Conservation (phyloP, 768 basidiomycete genomes). For the Cystobasidium tubakii region DNA sequence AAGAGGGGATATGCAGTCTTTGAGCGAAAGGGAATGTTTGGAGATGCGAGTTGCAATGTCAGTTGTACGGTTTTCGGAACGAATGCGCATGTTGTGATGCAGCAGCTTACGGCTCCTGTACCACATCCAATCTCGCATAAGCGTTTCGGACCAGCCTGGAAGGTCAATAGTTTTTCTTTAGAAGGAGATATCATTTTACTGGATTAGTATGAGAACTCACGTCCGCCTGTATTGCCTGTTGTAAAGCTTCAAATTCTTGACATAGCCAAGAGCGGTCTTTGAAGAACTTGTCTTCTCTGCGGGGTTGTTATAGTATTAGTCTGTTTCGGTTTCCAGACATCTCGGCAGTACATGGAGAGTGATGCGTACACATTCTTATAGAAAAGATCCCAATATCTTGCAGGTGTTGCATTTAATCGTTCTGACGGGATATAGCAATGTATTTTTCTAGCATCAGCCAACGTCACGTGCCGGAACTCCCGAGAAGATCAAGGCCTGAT, state of each 20-base stretch:
- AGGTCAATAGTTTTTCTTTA: too few species aligned
- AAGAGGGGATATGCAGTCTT: constrained; percentile 58
- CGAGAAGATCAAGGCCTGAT: constrained; percentile 34
- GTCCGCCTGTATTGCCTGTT: constrained; percentile 62
- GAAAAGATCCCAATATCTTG: constrained; percentile 72
- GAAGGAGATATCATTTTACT: too few species aligned
- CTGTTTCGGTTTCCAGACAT: too few species aligned
- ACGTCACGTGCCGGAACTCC: not conserved
- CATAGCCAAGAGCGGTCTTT: constrained; percentile 90
- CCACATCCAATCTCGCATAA: constrained; percentile 87
- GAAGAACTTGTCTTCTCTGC: constrained; percentile 72
- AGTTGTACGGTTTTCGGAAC: too few species aligned
- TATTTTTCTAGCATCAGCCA: not conserved
- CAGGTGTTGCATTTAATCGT: constrained; percentile 48
- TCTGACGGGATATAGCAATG: constrained; percentile 30
- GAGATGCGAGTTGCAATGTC: too few species aligned
- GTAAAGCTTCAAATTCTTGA: constrained; percentile 88
- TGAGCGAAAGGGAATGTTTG: constrained; percentile 70
- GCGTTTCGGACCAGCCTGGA: constrained; percentile 69
- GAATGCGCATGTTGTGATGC: too few species aligned
- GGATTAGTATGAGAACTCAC: constrained; percentile 52
- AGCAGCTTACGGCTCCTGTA: constrained; percentile 59
- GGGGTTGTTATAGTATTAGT: not conserved
- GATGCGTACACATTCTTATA: constrained; percentile 64
- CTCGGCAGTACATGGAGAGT: too few species aligned